These are phyloP conservation scores for Guyanaporus albipodus DNA, from an alignment of 768 basidiomycete genomes.

Conservation along the genomic window DNA sequence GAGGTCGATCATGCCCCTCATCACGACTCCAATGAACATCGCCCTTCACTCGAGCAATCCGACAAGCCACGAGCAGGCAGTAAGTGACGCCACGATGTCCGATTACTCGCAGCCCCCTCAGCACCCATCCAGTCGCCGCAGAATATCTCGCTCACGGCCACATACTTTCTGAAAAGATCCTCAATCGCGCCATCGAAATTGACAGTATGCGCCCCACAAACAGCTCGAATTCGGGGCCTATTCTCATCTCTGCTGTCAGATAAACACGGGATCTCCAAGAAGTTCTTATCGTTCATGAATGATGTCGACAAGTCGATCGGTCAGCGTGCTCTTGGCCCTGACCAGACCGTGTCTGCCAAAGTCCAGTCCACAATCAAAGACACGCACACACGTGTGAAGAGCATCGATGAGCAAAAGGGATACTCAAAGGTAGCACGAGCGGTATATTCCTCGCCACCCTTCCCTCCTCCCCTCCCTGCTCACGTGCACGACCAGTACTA, in stretches of 20 bases:
- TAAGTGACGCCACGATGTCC: slow-evolving; percentile 41
- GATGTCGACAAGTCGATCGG: slow-evolving; percentile 69
- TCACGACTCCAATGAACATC: slow-evolving; percentile 37
- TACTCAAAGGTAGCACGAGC: slow-evolving; percentile 65
- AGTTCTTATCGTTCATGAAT: slow-evolving; percentile 78
- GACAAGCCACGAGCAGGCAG: slow-evolving; percentile 91
- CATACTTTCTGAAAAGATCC: slow-evolving; percentile 67
- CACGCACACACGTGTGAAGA: slow-evolving; percentile 66
- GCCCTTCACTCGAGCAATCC: slow-evolving; percentile 59
- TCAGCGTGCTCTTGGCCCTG: slow-evolving; percentile 66
- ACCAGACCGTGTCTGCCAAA: slow-evolving; percentile 76
- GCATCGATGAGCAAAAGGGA: slow-evolving; percentile 81
- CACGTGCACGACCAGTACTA: slow-evolving; percentile 59
- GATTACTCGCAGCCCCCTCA: too few species aligned
- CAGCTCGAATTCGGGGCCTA: background rate
- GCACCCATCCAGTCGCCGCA: slow-evolving; percentile 70
- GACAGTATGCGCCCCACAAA: slow-evolving; percentile 44
- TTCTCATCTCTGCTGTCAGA: slow-evolving; percentile 32
- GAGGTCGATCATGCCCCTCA: slow-evolving; percentile 59
- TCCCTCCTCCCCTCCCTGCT: background rate
- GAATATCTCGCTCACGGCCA: slow-evolving; percentile 95
- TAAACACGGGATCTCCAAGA: slow-evolving; percentile 83
- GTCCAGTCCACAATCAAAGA: slow-evolving; percentile 58
- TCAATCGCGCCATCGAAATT: slow-evolving; percentile 78
- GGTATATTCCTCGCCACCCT: slow-evolving; percentile 34